A percentile compares a stretch with the other conserved stretches of the same genome.
phyloP scores from a whole-genome alignment of 441 rosid genomes.

The Hura crepitans region DNA sequence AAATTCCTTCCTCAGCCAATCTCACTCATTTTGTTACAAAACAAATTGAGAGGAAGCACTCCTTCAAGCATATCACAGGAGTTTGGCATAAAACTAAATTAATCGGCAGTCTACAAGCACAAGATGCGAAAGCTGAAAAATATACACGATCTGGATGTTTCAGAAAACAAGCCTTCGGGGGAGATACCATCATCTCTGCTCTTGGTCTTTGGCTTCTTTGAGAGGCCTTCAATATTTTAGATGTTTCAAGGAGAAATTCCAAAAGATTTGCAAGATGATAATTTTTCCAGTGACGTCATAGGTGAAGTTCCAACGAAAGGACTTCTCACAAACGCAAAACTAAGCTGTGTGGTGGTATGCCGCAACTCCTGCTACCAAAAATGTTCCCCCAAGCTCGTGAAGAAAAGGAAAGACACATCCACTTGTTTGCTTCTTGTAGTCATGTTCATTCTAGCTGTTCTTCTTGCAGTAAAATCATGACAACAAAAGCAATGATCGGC shows the following conservation, averaged over 20 bases:
- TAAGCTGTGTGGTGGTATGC: slow-evolving; percentile 26
- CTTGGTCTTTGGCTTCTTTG: slow-evolving; percentile 23
- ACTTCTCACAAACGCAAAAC: slow-evolving; percentile 16
- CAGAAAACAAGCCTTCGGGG: slow-evolving; percentile 22
- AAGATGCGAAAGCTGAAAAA: background rate
- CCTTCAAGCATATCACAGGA: background rate
- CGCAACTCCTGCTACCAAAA: background rate
- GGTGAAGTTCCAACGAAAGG: slow-evolving; percentile 15
- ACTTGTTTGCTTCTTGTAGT: background rate
- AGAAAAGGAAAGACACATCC: background rate
- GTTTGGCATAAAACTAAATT: slow-evolving; percentile 22
- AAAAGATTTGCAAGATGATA: background rate
- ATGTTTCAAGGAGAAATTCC: slow-evolving; percentile 29
- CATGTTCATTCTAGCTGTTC: background rate
- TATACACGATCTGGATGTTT: background rate
- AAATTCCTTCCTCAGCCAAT: slow-evolving; percentile 32
- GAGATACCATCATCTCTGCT: slow-evolving; percentile 19
- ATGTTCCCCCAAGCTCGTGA: background rate
- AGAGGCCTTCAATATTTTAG: slow-evolving; percentile 12
- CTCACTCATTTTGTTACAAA: background rate
- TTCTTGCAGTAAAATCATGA: no score
- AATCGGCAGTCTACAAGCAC: background rate
- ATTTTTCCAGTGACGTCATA: slow-evolving; percentile 17
- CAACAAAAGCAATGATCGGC: no score
- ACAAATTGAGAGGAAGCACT: slow-evolving; percentile 18